Evolutionary conservation across 2,329 filamentous ascomycete genomes (phyloP), one percentile per base, ranked within the genome.

Genomic region (Truncatella angustata): DNA sequence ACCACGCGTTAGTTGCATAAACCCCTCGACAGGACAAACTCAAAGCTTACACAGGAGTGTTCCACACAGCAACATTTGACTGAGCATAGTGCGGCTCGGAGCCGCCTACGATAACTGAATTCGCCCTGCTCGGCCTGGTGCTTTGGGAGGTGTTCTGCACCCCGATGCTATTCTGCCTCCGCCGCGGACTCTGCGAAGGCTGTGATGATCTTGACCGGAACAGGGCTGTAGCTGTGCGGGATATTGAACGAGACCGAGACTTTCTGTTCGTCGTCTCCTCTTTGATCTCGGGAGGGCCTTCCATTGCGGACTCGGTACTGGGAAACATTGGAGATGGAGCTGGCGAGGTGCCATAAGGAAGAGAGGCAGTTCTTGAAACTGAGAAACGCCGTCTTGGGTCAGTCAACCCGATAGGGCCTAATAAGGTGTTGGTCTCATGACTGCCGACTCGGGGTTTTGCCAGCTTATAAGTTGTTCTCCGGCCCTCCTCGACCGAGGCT

Each of bases 391-490:
- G 58, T 16, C 60, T 54, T 55, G 59, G 66, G 49, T 63, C 69
- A 54, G 65, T 66, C 58, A 61, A 60, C 54, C 62, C 63, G 58
- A 63, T 66, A 50, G 68, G 57, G 63, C 63, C 71, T 59, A 73
- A 67, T 63, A 75, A 69, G 57, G 70, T 69, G 67, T 72, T 66
- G 67, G 72, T 66, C 49, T 67, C 65, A 66, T 67, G 68, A 56
- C 67, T 73, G 50, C 67, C 68, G 32, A 70, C 72, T 54, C 70
- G 74, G 54, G 76, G 73, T 63, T 82, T 82, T 47, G 74, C 78
- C 54, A 82, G 71, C 67, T 74, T 80, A 56, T 79, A 74, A 62
- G 74, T 66, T 50, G 66, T 52, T 60, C 63, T 69, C 53, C 63
- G 67, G 56, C 59, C 58, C 54, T 70, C 70, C 65, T 78, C 73